These are phyloP conservation scores for Emmonsiellopsis sp. DNA, from an alignment of 2,329 filamentous ascomycete species.

Conservation along the genomic window DNA sequence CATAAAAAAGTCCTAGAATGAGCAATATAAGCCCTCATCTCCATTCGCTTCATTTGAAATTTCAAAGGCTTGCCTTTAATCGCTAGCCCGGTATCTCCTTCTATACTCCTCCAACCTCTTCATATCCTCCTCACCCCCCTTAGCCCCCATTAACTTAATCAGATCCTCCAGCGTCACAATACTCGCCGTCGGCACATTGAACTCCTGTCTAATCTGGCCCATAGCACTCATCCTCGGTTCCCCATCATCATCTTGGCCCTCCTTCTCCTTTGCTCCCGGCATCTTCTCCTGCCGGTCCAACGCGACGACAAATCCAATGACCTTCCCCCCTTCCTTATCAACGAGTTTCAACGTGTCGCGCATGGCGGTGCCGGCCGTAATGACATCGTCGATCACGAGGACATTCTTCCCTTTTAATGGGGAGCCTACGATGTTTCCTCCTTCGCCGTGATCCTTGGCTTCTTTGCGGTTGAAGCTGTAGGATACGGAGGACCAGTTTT, in stretches of 20 bases:
- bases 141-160: slow-evolving; percentile 56
- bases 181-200: slow-evolving; percentile 31
- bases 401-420: slow-evolving; percentile 75
- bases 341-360: slow-evolving; percentile 88
- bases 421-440: slow-evolving; percentile 84
- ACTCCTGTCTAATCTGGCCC: slow-evolving; percentile 3
- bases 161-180: slow-evolving; percentile 71
- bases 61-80: background rate
- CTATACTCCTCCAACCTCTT: slow-evolving; percentile 66
- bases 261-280: slow-evolving; percentile 59
- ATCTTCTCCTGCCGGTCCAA: slow-evolving; percentile 59
- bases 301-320: slow-evolving; percentile 81
- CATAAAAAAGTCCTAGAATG: no score
- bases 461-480: slow-evolving; percentile 97
- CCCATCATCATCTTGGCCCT: slow-evolving; percentile 75
- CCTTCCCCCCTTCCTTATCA: slow-evolving; percentile 68
- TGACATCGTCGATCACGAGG: slow-evolving; percentile 91
- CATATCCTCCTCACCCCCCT: slow-evolving; percentile 55
- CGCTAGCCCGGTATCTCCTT: slow-evolving; percentile 29
- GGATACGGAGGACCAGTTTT: slow-evolving; percentile 59
- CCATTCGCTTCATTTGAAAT: background rate
- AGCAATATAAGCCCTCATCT: background rate
- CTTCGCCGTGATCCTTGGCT: slow-evolving; percentile 91
- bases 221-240: slow-evolving; percentile 43
- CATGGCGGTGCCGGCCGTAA: slow-evolving; percentile 91